Percentiles rank a stretch among this genome's conserved stretches.
Conservation (phyloP, 2,329 filamentous ascomycete species). For the Penicillium sp. region DNA sequence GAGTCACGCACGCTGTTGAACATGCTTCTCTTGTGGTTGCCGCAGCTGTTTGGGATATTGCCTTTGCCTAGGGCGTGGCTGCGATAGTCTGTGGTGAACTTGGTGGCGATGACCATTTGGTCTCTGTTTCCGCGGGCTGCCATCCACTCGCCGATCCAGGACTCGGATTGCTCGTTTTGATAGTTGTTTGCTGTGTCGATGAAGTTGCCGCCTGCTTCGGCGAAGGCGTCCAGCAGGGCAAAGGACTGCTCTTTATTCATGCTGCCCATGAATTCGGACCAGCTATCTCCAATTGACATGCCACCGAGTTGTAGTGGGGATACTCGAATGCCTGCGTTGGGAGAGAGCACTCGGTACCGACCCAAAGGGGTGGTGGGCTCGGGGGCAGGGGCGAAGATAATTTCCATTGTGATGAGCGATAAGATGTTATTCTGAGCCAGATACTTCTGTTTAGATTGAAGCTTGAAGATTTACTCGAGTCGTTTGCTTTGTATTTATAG, state of each 20-base stretch:
- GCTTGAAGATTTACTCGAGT: not conserved
- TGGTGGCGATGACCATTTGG: conserved; percentile 73
- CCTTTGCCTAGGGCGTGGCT: conserved; percentile 38
- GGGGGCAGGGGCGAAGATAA: conserved; percentile 46
- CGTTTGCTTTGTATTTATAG: not conserved
- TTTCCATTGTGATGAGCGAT: conserved; percentile 25
- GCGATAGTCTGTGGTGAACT: conserved; percentile 66
- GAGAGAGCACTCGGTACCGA: conserved; percentile 68
- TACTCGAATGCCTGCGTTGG: conserved; percentile 68
- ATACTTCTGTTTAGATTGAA: not conserved
- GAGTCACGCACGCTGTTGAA: conserved; percentile 48
- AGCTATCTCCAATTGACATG: conserved; percentile 45
- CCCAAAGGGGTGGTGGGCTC: conserved; percentile 64
- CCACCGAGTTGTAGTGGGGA: conserved; percentile 60
- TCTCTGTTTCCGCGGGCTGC: conserved; percentile 65
- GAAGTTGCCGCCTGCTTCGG: conserved; percentile 71
- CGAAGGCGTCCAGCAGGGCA: conserved; percentile 69
- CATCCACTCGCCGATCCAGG: conserved; percentile 74
- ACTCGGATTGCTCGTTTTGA: conserved; percentile 66
- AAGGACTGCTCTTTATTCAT: conserved; percentile 67
- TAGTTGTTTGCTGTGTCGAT: conserved; percentile 75
- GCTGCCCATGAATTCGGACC: conserved; percentile 62
- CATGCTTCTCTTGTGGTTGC: conserved; percentile 50
- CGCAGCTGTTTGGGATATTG: conserved; percentile 46
- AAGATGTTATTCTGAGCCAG: too few species aligned